These are phyloP conservation scores for Pulveroboletus sp. DNA, from an alignment of 768 basidiomycete species.

Conservation along the genomic window DNA sequence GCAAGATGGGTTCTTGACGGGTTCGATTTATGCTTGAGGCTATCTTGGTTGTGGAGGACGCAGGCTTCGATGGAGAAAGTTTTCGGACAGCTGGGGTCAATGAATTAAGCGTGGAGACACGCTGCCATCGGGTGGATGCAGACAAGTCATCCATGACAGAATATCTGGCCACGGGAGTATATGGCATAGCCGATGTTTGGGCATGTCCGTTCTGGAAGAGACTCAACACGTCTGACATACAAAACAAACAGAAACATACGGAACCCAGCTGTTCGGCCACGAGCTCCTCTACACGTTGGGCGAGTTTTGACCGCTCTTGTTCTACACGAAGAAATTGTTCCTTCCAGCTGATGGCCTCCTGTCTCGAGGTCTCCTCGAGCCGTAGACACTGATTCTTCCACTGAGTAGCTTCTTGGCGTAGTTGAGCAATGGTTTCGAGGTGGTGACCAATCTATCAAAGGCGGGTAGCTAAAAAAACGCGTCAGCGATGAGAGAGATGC, in stretches of 20 bases:
- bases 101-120: constrained; percentile 16
- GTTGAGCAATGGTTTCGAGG: constrained; percentile 52
- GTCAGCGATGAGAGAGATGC: background rate
- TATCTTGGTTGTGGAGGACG: constrained; percentile 26
- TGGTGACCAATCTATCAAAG: constrained; percentile 51
- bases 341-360: constrained; percentile 67
- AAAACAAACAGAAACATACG: constrained; percentile 30
- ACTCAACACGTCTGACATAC: constrained; percentile 1
- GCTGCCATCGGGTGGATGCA: constrained; percentile 23
- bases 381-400: constrained; percentile 66
- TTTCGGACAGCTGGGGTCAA: constrained; percentile 26
- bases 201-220: constrained; percentile 13
- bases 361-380: constrained; percentile 41
- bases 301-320: constrained; percentile 56
- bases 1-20: constrained; percentile 9
- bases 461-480: background rate
- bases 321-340: constrained; percentile 75
- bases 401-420: constrained; percentile 60
- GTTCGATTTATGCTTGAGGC: constrained; percentile 4
- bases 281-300: constrained; percentile 55
- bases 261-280: constrained; percentile 42
- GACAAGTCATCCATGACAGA: constrained; percentile 23
- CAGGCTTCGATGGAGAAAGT: constrained; percentile 30
- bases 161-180: constrained; percentile 32
- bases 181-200: constrained; percentile 19